Evolutionary conservation across 768 basidiomycete species (phyloP).

Genomic region (Favolaschia claudopus): DNA sequence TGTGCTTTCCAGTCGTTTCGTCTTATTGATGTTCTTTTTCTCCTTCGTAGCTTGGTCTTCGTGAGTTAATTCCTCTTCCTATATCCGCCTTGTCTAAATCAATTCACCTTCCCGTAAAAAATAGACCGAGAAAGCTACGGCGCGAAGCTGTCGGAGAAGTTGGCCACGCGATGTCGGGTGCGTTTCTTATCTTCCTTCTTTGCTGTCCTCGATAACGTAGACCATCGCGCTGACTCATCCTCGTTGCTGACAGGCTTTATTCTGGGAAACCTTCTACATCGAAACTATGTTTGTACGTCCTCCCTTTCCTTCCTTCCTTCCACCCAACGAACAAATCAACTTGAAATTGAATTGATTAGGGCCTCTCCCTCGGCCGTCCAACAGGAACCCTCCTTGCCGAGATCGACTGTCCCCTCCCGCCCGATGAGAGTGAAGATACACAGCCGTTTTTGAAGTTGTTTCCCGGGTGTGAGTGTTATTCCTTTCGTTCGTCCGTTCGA

Average conservation of each 20-base stretch:
- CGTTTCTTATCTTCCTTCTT: neutral
- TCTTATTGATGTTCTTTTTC: neutral
- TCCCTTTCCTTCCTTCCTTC: neutral
- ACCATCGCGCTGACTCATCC: no score
- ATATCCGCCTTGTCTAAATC: neutral
- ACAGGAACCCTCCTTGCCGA: constrained; percentile 41
- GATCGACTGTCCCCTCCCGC: constrained; percentile 45
- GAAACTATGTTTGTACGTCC: constrained; percentile 48
- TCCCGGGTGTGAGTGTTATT: constrained; percentile 37
- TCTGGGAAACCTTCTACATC: constrained; percentile 53
- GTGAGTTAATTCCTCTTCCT: neutral
- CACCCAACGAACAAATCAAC: no score
- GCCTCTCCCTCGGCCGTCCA: constrained; percentile 42
- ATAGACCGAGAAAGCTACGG: constrained; percentile 3
- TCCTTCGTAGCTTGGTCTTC: neutral
- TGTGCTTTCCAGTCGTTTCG: neutral
- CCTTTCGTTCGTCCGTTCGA: neutral
- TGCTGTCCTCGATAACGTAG: constrained; percentile 39
- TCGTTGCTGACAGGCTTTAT: constrained; percentile 39
- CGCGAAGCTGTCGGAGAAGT: constrained; percentile 37
- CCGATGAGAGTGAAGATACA: constrained; percentile 37
- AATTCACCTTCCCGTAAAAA: neutral
- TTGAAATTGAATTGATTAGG: no score
- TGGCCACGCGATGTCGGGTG: no score
- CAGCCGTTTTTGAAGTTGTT: constrained; percentile 39